Conservation (phyloP, 768 basidiomycete species). For the Boletus vinaceobasis region DNA sequence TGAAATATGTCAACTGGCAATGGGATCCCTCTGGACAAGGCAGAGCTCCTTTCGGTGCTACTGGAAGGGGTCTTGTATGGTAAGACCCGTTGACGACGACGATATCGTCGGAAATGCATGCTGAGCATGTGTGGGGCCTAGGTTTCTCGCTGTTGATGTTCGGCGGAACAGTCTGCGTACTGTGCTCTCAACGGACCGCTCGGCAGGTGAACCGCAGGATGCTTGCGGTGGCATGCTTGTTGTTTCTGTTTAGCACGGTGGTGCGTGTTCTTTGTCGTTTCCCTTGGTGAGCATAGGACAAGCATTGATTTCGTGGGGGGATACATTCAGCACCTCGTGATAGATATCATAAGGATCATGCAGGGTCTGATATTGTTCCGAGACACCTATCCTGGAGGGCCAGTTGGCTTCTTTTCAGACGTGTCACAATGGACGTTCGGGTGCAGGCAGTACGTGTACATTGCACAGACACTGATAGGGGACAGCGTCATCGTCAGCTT, state of each 20-base stretch:
- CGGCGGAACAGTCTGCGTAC: constrained; percentile 25
- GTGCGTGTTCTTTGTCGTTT: background rate
- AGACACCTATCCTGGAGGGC: too few relatives aligned
- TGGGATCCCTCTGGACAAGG: constrained; percentile 17
- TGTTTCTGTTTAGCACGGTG: too few relatives aligned
- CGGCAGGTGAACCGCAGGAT: too few relatives aligned
- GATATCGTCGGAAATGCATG: background rate
- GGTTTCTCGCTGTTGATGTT: constrained; percentile 38
- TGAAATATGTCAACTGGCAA: background rate
- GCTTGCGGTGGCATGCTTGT: too few relatives aligned
- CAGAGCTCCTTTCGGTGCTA: constrained; percentile 17
- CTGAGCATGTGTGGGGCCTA: constrained; percentile 2
- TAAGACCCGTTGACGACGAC: background rate
- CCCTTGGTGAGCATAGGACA: too few relatives aligned
- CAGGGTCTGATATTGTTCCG: too few relatives aligned
- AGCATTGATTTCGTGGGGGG: background rate
- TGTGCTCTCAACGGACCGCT: background rate
- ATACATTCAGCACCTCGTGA: background rate
- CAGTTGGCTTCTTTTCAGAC: too few relatives aligned
- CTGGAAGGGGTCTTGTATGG: constrained; percentile 22
- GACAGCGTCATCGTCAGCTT: too few relatives aligned
- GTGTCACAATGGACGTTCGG: too few relatives aligned
- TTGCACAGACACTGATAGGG: too few relatives aligned
- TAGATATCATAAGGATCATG: too few relatives aligned
- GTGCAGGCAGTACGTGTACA: too few relatives aligned